Evolutionary conservation across 2,329 filamentous ascomycete species (phyloP), one percentile per base, ranked within the genome.

Genomic region (Hysterium pulicare): DNA sequence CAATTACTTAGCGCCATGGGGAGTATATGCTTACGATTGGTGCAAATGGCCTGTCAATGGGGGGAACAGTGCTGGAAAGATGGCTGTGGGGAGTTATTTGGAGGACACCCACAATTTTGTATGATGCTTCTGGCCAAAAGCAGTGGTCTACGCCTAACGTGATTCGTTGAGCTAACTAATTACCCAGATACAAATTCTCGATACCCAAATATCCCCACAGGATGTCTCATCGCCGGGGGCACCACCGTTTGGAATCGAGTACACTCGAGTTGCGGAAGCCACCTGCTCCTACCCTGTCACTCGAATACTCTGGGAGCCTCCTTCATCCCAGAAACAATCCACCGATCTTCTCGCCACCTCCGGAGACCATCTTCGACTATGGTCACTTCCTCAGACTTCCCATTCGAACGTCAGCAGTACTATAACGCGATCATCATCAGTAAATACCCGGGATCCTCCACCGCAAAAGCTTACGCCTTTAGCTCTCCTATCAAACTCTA

Each of bases 21-120:
- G 90, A 11, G 84, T 95, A 42, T 98, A 97, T 66, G 91, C 93
- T 10, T 91, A 95, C 58, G 93, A 98, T 71, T 98, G 93, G 93
- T 98, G 93, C 74, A 98, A 98, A 70, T 98, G 93, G 91, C 82
- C 87, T 13, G 83, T 91, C 2, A 82, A 89, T 31, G 72, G 73
- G 26, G 65, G 66, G 24, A 69, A 83, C 53, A 84, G 87, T 48
- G 89, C 88, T 3, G 93, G 93, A 30, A 97, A 97, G 69, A 79
- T 98, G 55, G 93, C 93, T 10, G 78, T 98, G 30, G 93, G 91
- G 46, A 98, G 93, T 72, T 97, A 97, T 65, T 73, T 97, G 39
- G 93, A 98, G 70, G 93, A 98, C 69, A 91, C 90, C 5, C 93
- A 98, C 71, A 98, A 98, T 66, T 98, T 94, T 74, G 90, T 95